Percentiles rank a stretch among this genome's conserved stretches.
Evolutionary conservation across 306 rosid species (phyloP).

Genomic region (peach (Prunus persica)): DNA sequence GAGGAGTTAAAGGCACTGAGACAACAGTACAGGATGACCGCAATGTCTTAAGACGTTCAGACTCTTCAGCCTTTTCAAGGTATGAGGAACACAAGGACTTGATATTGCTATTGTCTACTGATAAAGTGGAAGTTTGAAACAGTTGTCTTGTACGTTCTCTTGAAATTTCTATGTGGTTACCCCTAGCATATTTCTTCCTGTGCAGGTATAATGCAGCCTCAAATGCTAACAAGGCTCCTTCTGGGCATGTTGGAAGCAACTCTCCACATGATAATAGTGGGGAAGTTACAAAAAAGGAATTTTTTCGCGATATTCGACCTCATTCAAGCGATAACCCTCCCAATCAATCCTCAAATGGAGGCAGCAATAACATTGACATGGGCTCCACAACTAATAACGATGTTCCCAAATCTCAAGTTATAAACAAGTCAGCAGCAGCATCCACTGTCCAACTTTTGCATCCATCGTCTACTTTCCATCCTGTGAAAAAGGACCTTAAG

Average conservation of each 20-base stretch:
- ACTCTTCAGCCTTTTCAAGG: slow-evolving; percentile 86
- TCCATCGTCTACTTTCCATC: slow-evolving; percentile 58
- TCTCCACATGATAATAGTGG: slow-evolving; percentile 47
- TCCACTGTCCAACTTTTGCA: slow-evolving; percentile 49
- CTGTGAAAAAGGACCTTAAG: slow-evolving; percentile 37
- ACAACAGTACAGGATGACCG: slow-evolving; percentile 55
- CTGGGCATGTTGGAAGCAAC: slow-evolving; percentile 62
- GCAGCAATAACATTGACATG: slow-evolving; percentile 71
- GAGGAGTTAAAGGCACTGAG: slow-evolving; percentile 56
- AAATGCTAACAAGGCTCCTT: slow-evolving; percentile 57
- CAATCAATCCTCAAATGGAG: slow-evolving; percentile 58
- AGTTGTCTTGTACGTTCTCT: slow-evolving; percentile 11
- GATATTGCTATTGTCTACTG: background rate
- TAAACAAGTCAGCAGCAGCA: slow-evolving; percentile 45
- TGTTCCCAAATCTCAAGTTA: slow-evolving; percentile 42
- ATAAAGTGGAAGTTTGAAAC: background rate
- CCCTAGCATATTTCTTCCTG: background rate
- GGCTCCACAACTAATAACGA: slow-evolving; percentile 67
- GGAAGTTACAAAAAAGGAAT: slow-evolving; percentile 51
- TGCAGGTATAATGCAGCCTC: slow-evolving; percentile 64
- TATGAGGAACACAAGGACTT: slow-evolving; percentile 19
- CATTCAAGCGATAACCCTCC: slow-evolving; percentile 65
- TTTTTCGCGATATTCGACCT: slow-evolving; percentile 48
- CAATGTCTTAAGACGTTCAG: slow-evolving; percentile 71
- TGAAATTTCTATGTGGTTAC: background rate